These are phyloP conservation scores for Glycine soja DNA, from an alignment of 306 rosid species.

Conservation along the genomic window DNA sequence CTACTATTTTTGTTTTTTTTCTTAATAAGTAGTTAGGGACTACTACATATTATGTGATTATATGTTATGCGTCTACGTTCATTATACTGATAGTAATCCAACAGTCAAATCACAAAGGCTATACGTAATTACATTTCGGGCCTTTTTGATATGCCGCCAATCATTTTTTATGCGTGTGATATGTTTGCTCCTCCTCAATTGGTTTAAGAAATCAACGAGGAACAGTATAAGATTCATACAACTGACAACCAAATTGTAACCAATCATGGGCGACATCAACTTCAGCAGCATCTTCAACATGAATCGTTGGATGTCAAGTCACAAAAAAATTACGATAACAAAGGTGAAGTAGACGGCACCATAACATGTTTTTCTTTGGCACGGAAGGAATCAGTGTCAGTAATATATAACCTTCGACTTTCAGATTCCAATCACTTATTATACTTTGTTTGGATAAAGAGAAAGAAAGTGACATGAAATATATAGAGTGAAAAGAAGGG, in stretches of 20 bases:
- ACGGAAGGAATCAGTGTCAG: background rate
- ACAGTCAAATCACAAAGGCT: background rate
- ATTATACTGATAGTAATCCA: no score
- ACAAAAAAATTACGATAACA: background rate
- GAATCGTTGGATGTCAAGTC: constrained; percentile 23
- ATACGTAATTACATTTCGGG: background rate
- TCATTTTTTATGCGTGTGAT: constrained; percentile 9
- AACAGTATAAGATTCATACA: background rate
- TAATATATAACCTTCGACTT: background rate
- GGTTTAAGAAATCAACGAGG: background rate
- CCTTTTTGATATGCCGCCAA: constrained; percentile 7
- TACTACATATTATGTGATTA: no score
- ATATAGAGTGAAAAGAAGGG: no score
- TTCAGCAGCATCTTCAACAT: constrained; percentile 43
- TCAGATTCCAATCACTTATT: background rate
- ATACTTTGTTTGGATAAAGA: no score
- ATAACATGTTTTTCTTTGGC: background rate
- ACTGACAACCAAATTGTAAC: background rate
- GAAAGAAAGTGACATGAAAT: no score
- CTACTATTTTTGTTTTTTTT: no score
- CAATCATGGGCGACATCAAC: constrained; percentile 38
- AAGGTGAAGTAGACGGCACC: constrained; percentile 18
- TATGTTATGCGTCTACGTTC: no score
- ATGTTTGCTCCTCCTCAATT: background rate
- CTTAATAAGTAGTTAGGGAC: no score